Evolutionary conservation across 257 asterid genomes (phyloP).

Genomic region (Oldenlandia corymbosa): DNA sequence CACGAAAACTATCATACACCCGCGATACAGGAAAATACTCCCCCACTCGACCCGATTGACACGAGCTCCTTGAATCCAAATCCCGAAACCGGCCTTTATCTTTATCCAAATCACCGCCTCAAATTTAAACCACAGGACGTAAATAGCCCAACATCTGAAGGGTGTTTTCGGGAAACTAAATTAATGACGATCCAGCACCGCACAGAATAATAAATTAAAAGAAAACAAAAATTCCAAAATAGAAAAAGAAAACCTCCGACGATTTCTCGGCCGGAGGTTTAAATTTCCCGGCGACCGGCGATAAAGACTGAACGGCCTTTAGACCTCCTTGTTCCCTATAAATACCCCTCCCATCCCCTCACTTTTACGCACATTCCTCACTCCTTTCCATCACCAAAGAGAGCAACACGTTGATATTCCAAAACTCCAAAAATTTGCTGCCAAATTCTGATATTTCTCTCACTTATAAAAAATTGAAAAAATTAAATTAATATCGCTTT

Average conservation of each 20-base stretch:
- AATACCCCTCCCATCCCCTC: slow-evolving; percentile 40
- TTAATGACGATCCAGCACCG: not conserved
- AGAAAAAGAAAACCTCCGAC: slow-evolving; percentile 30
- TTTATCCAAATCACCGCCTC: slow-evolving; percentile 3
- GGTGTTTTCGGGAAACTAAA: not conserved
- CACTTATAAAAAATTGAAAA: slow-evolving; percentile 1
- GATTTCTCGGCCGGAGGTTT: slow-evolving; percentile 30
- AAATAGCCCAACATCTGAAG: not conserved
- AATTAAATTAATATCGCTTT: slow-evolving; percentile 20
- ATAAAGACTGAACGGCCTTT: slow-evolving; percentile 26
- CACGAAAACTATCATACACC: not conserved
- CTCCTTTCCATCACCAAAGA: slow-evolving; percentile 6
- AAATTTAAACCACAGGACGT: not conserved
- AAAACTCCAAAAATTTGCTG: not conserved
- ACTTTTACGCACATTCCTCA: slow-evolving; percentile 9
- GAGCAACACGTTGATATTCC: not conserved
- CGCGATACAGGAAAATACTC: slow-evolving; percentile 1
- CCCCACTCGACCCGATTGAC: slow-evolving; percentile 8
- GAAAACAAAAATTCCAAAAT: not conserved
- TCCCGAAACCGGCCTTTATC: not conserved
- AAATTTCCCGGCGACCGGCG: slow-evolving; percentile 29
- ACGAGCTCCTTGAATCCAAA: not conserved
- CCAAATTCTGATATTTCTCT: not conserved
- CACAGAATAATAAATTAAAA: not conserved
- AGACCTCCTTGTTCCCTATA: slow-evolving; percentile 51